phyloP scores from a whole-genome alignment of 148 eudicot genomes.

The Rhododendron mucronatum region DNA sequence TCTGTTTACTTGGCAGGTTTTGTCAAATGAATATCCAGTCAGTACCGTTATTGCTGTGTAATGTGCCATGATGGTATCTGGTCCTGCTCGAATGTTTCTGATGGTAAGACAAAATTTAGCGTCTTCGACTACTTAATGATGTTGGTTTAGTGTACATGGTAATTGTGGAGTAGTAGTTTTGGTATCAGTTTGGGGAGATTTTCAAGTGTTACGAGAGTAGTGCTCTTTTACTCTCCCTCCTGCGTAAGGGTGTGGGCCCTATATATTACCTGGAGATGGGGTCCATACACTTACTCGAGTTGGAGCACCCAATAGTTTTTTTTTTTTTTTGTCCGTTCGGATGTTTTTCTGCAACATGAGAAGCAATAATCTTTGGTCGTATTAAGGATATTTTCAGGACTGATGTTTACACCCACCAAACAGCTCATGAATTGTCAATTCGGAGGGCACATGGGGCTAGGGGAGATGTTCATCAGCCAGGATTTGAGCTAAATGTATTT shows the following conservation, averaged over 20 bases:
- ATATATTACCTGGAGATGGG: too few species aligned
- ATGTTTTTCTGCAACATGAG: not conserved
- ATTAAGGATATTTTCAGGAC: not conserved
- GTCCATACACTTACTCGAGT: too few species aligned
- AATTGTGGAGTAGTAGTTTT: not conserved
- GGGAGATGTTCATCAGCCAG: not conserved
- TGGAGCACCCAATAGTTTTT: not conserved
- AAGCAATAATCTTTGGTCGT: not conserved
- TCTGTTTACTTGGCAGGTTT: not conserved
- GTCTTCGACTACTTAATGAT: not conserved
- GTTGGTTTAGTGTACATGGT: not conserved
- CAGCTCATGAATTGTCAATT: not conserved
- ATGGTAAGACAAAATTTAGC: not conserved
- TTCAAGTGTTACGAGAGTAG: not conserved
- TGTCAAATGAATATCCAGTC: not conserved
- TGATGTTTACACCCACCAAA: not conserved
- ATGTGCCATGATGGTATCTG: not conserved
- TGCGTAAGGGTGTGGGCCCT: not conserved
- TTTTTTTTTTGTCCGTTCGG: not conserved
- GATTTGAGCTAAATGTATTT: not conserved
- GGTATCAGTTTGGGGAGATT: not conserved
- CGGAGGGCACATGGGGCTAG: not conserved
- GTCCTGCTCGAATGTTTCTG: not conserved
- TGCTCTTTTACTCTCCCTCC: not conserved
- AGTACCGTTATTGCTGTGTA: not conserved